Percentiles rank a stretch among this genome's conserved stretches.
These are phyloP conservation scores for Rubus idaeus DNA, from an alignment of 306 rosid species.

Conservation along the genomic window DNA sequence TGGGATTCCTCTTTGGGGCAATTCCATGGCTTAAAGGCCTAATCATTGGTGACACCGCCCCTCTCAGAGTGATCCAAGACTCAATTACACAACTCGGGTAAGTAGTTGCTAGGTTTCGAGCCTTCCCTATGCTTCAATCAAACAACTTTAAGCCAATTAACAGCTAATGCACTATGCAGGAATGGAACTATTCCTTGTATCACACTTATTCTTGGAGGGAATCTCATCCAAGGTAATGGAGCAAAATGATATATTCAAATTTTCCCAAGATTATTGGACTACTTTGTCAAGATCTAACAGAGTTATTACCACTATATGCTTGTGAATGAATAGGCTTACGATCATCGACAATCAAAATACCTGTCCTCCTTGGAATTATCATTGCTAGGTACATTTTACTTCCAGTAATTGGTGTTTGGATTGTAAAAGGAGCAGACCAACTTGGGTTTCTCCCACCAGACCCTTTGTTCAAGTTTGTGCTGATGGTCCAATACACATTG, in stretches of 20 bases:
- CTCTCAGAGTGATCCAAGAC: constrained; percentile 70
- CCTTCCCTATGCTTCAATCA: neutral
- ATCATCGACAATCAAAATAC: constrained; percentile 47
- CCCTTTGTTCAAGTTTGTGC: constrained; percentile 66
- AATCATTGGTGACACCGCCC: constrained; percentile 63
- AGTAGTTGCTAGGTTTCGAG: neutral
- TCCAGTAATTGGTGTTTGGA: constrained; percentile 59
- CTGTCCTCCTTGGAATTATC: constrained; percentile 41
- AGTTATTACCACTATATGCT: neutral
- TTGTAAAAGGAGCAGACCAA: constrained; percentile 54
- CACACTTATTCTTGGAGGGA: constrained; percentile 83
- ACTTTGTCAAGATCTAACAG: neutral
- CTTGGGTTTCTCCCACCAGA: constrained; percentile 61
- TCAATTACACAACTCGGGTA: constrained; percentile 69
- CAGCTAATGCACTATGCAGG: constrained; percentile 37
- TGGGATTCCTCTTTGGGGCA: constrained; percentile 72
- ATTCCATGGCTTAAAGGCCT: constrained; percentile 57
- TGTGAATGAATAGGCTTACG: constrained; percentile 46
- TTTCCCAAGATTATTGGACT: neutral
- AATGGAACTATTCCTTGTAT: constrained; percentile 89
- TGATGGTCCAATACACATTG: constrained; percentile 75
- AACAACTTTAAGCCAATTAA: constrained; percentile 2
- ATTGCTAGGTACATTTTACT: constrained; percentile 39
- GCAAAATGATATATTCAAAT: neutral
- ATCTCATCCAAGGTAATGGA: constrained; percentile 66